These are phyloP conservation scores for Lablab purpureus DNA, from an alignment of 306 rosid genomes.

Conservation along the genomic window DNA sequence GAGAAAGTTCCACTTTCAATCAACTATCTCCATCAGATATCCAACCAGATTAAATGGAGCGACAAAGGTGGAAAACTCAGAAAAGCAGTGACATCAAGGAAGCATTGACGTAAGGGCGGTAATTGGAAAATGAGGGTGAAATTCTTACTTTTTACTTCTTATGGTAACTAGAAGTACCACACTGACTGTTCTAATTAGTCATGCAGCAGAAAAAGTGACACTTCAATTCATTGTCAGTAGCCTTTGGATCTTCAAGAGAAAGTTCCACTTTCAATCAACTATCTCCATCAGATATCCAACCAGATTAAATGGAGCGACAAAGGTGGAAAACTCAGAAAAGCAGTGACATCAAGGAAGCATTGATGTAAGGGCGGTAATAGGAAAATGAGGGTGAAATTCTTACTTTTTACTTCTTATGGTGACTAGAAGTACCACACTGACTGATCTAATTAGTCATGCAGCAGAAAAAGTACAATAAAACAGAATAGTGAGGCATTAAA, in stretches of 20 bases:
- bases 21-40: conserved; percentile 10
- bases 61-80: not conserved
- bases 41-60: conserved; percentile 22
- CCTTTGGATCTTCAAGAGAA: conserved; percentile 25
- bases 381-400: conserved; percentile 16
- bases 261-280: not conserved
- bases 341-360: not conserved
- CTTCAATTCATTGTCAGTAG: not conserved
- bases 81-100: not conserved
- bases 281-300: conserved; percentile 26
- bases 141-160: not conserved
- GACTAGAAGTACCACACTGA: not conserved
- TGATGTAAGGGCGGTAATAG: not conserved
- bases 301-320: not conserved
- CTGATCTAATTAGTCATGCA: conserved; percentile 12
- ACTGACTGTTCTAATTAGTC: conserved; percentile 6
- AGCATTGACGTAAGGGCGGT: not conserved
- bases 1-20: conserved; percentile 4
- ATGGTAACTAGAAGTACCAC: not conserved
- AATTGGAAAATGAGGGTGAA: conserved; percentile 8
- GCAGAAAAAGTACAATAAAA: not conserved
- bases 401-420: not conserved
- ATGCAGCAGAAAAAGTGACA: not conserved
- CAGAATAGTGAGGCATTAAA: not conserved
- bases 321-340: conserved; percentile 1